phyloP scores from a whole-genome alignment of 805 yeast genomes.

The Kluyveromyces starmeri region DNA sequence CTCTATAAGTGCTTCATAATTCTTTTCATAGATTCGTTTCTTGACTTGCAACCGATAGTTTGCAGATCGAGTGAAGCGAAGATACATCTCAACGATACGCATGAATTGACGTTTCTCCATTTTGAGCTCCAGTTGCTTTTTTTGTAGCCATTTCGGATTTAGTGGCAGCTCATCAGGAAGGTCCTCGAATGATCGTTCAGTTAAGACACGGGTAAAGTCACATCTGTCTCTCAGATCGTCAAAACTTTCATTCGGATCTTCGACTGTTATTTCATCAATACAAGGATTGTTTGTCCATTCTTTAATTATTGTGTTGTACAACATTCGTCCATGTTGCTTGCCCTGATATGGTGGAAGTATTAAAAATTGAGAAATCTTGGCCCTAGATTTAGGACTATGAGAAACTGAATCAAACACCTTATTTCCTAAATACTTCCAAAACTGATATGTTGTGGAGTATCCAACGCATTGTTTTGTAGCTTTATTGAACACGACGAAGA shows the following conservation, averaged over 20 bases:
- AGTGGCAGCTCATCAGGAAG: conserved; percentile 23
- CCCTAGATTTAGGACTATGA: conserved; percentile 34
- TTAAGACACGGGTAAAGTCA: conserved; percentile 49
- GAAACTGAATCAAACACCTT: conserved; percentile 38
- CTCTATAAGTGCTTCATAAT: conserved; percentile 65
- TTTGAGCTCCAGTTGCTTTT: conserved; percentile 38
- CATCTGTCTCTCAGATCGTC: conserved; percentile 83
- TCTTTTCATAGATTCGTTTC: conserved; percentile 65
- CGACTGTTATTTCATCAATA: conserved; percentile 73
- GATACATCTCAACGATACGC: conserved; percentile 68
- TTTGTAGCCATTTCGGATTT: conserved; percentile 32
- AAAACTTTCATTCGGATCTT: conserved; percentile 89
- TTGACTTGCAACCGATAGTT: conserved; percentile 53
- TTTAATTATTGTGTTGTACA: conserved; percentile 50
- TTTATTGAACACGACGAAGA: conserved; percentile 43
- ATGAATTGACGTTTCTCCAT: conserved; percentile 72
- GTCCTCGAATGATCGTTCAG: conserved; percentile 26
- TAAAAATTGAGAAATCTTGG: conserved; percentile 80
- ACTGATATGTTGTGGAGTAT: conserved; percentile 73
- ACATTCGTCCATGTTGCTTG: conserved; percentile 55
- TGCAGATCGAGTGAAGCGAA: conserved; percentile 34
- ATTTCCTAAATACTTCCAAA: conserved; percentile 63
- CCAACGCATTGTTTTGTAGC: conserved; percentile 50
- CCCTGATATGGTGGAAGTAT: conserved; percentile 80
- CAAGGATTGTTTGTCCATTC: conserved; percentile 44